Percentiles rank a stretch among this genome's conserved stretches.
These are phyloP conservation scores for Peniophora sp. DNA, from an alignment of 1,284 basidiomycete species.

Conservation along the genomic window DNA sequence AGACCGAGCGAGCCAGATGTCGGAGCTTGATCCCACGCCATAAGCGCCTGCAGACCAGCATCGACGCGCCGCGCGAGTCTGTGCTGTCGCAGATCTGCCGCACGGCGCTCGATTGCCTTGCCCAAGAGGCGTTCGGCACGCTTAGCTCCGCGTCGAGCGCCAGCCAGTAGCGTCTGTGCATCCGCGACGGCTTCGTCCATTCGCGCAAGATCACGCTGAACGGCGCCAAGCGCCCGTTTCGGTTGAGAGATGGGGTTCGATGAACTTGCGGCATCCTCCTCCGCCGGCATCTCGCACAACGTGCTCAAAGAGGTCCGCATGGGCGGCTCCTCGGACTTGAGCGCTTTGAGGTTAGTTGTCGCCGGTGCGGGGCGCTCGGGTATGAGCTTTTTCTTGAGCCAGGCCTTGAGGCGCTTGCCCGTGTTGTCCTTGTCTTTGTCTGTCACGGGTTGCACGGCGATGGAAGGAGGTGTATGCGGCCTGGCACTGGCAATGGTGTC, in stretches of 20 bases:
- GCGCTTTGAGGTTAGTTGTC: neutral
- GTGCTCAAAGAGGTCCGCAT: slow-evolving; percentile 21
- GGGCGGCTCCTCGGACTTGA: slow-evolving; percentile 4
- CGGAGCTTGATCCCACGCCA: slow-evolving; percentile 19
- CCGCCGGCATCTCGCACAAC: slow-evolving; percentile 11
- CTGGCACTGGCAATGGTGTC: neutral
- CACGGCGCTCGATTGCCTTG: slow-evolving; percentile 6
- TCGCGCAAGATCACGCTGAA: slow-evolving; percentile 43
- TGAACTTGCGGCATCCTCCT: slow-evolving; percentile 24
- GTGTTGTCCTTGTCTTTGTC: slow-evolving; percentile 15
- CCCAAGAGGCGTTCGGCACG: slow-evolving; percentile 11
- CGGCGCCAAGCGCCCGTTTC: slow-evolving; percentile 38
- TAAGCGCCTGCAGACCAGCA: slow-evolving; percentile 8
- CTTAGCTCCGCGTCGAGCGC: slow-evolving; percentile 7
- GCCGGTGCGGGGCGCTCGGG: slow-evolving; percentile 20
- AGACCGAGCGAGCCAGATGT: slow-evolving; percentile 9
- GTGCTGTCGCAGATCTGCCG: neutral
- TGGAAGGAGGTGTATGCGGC: neutral
- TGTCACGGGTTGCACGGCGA: slow-evolving; percentile 1
- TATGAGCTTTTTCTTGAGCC: slow-evolving; percentile 52
- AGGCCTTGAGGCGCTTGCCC: slow-evolving; percentile 46
- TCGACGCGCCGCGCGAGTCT: neutral
- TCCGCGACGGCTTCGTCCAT: slow-evolving; percentile 41
- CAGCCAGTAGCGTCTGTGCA: slow-evolving; percentile 18
- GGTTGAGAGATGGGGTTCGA: too few relatives aligned